These are phyloP conservation scores for Syncephalastrum racemosum DNA, from an alignment of 371 early-diverging fungal genomes.

Conservation along the genomic window DNA sequence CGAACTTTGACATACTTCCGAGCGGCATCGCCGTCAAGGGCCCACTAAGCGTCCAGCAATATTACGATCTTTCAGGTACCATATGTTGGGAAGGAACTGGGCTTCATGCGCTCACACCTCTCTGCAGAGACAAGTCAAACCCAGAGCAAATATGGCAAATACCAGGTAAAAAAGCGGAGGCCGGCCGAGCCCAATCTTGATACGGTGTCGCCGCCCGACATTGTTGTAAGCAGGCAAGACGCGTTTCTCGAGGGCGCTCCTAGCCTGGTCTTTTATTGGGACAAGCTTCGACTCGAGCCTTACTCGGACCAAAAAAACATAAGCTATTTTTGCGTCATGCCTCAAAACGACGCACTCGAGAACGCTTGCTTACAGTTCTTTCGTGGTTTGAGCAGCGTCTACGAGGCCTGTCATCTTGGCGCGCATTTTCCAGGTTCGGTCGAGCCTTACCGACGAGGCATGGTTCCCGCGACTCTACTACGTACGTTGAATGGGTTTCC, in stretches of 20 bases:
- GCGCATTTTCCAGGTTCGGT: slow-evolving; percentile 49
- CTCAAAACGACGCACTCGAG: slow-evolving; percentile 49
- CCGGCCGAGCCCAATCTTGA: slow-evolving; percentile 58
- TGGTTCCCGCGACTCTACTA: slow-evolving; percentile 50
- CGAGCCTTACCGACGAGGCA: slow-evolving; percentile 47
- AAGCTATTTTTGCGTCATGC: slow-evolving; percentile 57
- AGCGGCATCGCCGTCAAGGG: slow-evolving; percentile 44
- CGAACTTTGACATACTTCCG: slow-evolving; percentile 19
- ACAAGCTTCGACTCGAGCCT: slow-evolving; percentile 60
- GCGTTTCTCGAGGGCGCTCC: slow-evolving; percentile 60
- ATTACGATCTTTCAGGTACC: slow-evolving; percentile 48
- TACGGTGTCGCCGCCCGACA: slow-evolving; percentile 49
- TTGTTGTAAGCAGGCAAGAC: slow-evolving; percentile 59
- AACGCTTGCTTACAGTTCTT: slow-evolving; percentile 46
- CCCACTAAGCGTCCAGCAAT: slow-evolving; percentile 50
- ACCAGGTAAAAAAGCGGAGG: slow-evolving; percentile 60
- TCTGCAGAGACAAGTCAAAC: slow-evolving; percentile 50
- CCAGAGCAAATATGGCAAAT: slow-evolving; percentile 65
- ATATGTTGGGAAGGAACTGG: not conserved
- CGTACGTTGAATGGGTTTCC: slow-evolving; percentile 27
- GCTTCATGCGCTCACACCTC: not conserved
- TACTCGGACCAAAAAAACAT: slow-evolving; percentile 56
- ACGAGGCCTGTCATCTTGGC: slow-evolving; percentile 56
- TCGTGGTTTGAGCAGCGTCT: slow-evolving; percentile 51
- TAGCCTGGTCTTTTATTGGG: slow-evolving; percentile 60